Percentiles rank a stretch among this genome's conserved stretches.
Evolutionary conservation across 345 rosid genomes (phyloP).

Genomic region (Punica granatum): DNA sequence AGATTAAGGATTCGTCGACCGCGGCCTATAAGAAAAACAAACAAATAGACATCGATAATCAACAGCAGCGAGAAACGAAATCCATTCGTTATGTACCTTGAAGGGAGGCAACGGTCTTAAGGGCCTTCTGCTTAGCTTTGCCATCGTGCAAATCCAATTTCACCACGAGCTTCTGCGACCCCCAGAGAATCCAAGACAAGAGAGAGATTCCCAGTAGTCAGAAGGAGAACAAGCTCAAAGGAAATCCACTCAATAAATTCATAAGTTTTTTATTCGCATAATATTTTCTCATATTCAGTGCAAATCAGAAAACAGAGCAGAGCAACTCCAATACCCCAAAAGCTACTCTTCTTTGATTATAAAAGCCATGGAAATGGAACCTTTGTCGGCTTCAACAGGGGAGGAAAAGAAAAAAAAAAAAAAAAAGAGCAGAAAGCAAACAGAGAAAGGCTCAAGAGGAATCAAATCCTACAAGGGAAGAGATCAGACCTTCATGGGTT

Average conservation of each 20-base stretch:
- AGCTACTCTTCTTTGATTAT: neutral
- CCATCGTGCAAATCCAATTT: slow-evolving; percentile 66
- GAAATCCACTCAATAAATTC: neutral
- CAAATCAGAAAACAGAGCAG: neutral
- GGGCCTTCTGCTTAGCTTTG: slow-evolving; percentile 81
- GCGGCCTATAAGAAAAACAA: no score
- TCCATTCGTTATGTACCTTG: slow-evolving; percentile 31
- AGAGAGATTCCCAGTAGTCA: neutral
- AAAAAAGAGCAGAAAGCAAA: neutral
- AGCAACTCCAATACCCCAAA: neutral
- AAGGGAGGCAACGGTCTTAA: slow-evolving; percentile 74
- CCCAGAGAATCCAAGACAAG: neutral
- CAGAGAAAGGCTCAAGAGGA: neutral
- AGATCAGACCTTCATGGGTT: neutral
- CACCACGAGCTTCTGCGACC: slow-evolving; percentile 62
- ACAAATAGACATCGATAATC: no score
- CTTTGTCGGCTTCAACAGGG: neutral
- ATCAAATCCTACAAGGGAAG: neutral
- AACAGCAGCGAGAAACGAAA: no score
- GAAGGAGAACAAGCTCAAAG: neutral
- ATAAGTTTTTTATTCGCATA: neutral
- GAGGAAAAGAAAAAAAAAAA: neutral
- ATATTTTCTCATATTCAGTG: neutral
- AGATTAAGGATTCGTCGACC: no score
- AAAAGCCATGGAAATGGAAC: neutral